Percentiles rank a stretch among this genome's conserved stretches.
Conservation (phyloP, 306 rosid genomes). For the Echinosophora koreensis region DNA sequence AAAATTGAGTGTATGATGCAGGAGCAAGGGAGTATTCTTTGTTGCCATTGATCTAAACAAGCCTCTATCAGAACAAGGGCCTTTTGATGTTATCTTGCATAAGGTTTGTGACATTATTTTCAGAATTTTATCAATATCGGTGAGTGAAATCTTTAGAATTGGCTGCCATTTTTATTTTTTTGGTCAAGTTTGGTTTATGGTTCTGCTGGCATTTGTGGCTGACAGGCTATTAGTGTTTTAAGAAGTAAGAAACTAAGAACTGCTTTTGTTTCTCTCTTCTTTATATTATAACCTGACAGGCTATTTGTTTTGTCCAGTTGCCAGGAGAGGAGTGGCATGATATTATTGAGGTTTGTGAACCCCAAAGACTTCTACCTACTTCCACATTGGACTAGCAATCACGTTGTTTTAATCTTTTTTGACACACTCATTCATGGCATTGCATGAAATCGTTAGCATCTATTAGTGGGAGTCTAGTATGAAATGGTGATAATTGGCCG, state of each 20-base stretch:
- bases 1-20: slow-evolving; percentile 41
- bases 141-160: slow-evolving; percentile 18
- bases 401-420: slow-evolving; percentile 31
- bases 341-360: slow-evolving; percentile 58
- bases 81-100: slow-evolving; percentile 59
- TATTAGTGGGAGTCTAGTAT: slow-evolving; percentile 45
- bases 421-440: slow-evolving; percentile 9
- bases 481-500: slow-evolving; percentile 46
- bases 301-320: slow-evolving; percentile 53
- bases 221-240: slow-evolving; percentile 24
- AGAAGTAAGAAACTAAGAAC: not conserved
- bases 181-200: not conserved
- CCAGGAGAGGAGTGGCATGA: slow-evolving; percentile 58
- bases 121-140: slow-evolving; percentile 12
- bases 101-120: slow-evolving; percentile 53
- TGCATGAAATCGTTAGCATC: slow-evolving; percentile 48
- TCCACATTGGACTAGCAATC: slow-evolving; percentile 30
- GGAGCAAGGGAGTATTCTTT: slow-evolving; percentile 61
- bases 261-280: slow-evolving; percentile 25
- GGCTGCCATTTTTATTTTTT: not conserved
- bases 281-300: slow-evolving; percentile 41
- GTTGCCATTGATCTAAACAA: slow-evolving; percentile 57
- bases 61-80: slow-evolving; percentile 63
- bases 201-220: slow-evolving; percentile 16
- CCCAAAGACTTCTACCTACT: slow-evolving; percentile 43